A percentile compares a stretch with the other conserved stretches of the same genome.
Evolutionary conservation across 176 grass and related monocot species (phyloP).

Genomic region (Sorghum bicolor): DNA sequence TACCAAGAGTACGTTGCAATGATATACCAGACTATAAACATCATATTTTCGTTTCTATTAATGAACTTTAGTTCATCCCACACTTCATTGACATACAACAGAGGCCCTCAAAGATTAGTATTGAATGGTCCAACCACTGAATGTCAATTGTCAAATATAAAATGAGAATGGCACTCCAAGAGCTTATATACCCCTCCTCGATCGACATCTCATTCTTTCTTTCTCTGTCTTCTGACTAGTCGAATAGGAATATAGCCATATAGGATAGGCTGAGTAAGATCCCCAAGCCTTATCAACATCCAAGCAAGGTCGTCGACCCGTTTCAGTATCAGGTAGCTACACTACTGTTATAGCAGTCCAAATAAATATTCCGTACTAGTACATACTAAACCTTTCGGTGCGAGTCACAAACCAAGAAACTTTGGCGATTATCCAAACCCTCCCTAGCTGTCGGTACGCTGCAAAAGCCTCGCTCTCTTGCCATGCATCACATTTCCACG

Average conservation of each 20-base stretch:
- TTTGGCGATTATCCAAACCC: constrained; percentile 13
- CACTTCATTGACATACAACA: background rate
- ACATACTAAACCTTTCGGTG: constrained; percentile 19
- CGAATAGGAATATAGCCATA: constrained; percentile 33
- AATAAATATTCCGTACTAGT: constrained; percentile 41
- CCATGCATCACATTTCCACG: background rate
- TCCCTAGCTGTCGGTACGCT: background rate
- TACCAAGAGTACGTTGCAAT: background rate
- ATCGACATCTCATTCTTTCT: background rate
- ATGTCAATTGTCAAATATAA: too few relatives aligned
- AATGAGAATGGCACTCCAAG: too few relatives aligned
- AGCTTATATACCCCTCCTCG: background rate
- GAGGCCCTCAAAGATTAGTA: too few relatives aligned
- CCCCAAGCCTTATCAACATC: constrained; percentile 34
- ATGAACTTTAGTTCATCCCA: background rate
- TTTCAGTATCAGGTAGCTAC: constrained; percentile 19
- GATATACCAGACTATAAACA: background rate
- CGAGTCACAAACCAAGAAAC: background rate
- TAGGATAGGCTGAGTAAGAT: background rate
- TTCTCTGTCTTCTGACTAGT: constrained; percentile 42
- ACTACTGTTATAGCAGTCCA: constrained; percentile 20
- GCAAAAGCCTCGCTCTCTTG: background rate
- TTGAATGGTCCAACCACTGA: too few relatives aligned
- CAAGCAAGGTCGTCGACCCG: background rate
- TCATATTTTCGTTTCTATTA: background rate